Conservation (phyloP, 2,329 filamentous ascomycete species). For the Gliomastix tumulicola region DNA sequence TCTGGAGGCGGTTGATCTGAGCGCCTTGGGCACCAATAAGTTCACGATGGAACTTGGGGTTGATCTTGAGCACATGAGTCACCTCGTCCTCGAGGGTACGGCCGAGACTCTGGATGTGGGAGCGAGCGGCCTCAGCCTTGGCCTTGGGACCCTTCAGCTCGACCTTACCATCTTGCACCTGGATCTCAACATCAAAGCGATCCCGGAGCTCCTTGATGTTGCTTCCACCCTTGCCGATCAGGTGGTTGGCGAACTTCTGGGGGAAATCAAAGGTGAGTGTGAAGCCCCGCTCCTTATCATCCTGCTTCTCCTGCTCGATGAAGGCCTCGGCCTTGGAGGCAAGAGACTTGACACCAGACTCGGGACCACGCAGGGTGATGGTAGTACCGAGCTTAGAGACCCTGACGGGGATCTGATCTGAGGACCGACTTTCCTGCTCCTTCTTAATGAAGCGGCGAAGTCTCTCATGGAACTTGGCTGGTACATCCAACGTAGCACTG, state of each 20-base stretch:
- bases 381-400: slow-evolving; percentile 52
- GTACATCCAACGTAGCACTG: slow-evolving; percentile 47
- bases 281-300: slow-evolving; percentile 90
- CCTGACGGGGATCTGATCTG: slow-evolving; percentile 52
- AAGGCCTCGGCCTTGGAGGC: slow-evolving; percentile 69
- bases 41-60: slow-evolving; percentile 89
- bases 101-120: slow-evolving; percentile 71
- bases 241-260: slow-evolving; percentile 86
- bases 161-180: slow-evolving; percentile 89
- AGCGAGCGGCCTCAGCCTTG: slow-evolving; percentile 82
- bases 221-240: slow-evolving; percentile 62
- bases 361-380: slow-evolving; percentile 71
- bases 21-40: slow-evolving; percentile 83
- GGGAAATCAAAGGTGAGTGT: slow-evolving; percentile 86
- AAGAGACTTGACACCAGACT: slow-evolving; percentile 64
- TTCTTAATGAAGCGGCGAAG: slow-evolving; percentile 58
- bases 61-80: slow-evolving; percentile 80
- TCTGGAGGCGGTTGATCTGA: slow-evolving; percentile 88
- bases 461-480: slow-evolving; percentile 56
- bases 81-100: slow-evolving; percentile 88
- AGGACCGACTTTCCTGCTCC: slow-evolving; percentile 51
- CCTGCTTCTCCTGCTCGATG: slow-evolving; percentile 79
- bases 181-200: slow-evolving; percentile 66
- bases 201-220: slow-evolving; percentile 60
- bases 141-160: slow-evolving; percentile 93